Base-by-base conservation (phyloP, 768 basidiomycete species). In the Cyclocybe cylindracea region DNA sequence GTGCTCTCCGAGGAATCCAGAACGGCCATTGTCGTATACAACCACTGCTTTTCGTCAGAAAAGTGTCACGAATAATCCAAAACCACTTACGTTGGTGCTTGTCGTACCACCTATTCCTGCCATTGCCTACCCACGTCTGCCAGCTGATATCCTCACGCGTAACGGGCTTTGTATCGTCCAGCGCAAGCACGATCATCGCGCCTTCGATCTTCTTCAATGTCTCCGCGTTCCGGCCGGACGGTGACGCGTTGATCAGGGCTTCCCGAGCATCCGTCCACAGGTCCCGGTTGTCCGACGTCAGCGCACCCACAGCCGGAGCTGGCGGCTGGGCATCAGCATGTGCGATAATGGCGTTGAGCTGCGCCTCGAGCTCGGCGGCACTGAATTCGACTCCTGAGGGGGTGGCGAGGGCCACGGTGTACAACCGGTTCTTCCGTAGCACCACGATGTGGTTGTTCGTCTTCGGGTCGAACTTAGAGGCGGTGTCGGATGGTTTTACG, bases 11-110 rank as follows among this genome's bases (percentile, higher is more conserved):
- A 93, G 73, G 80, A 98, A 99, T 0, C 91, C 96, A 18, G 92
- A 94, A 35, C 92, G 91, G 41, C 94, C 97, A 60, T 94, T 94
- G 53, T 94, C 92, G 64, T 91, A 96, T 7, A 99, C 91, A 61
- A 99, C 84, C 48, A 98, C 93, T 94, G 64, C 43, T 31, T 52
- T 51, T 39, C 10, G 57, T 33, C 9, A 10, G 33, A 18, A 37
- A 18, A 50, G 32, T 14, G 16, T 18, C 5, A 38, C 40, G 32
- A 19, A 11, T 13, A 40, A 13, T n/a, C 14, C 31, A 39, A 41
- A 19, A n/a, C 38, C 4, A 77, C 87, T 33, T 66, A 94, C 92
- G 62, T 64, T 98, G 91, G 65, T 98, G 96, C 70, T 99, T 99
- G 76, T 98, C 97, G 65, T 87, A 98, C 78, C 89, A 99, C 53